Conservation (phyloP, 2,329 filamentous ascomycete genomes). For the Fusarium vanettenii region DNA sequence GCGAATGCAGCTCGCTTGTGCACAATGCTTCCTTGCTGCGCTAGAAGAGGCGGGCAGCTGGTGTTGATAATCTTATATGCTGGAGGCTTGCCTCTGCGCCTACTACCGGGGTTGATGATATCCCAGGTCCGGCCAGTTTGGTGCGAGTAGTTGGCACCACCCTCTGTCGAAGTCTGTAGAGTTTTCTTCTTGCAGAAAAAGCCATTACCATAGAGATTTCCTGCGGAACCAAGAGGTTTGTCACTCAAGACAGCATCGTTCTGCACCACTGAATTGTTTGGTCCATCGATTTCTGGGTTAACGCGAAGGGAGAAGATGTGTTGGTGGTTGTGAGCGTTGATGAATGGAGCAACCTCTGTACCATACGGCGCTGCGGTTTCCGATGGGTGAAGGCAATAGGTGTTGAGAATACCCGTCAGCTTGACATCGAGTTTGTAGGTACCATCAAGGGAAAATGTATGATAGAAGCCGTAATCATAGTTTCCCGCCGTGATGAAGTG, state of each 20-base stretch:
- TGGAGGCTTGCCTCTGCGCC: constrained; percentile 88
- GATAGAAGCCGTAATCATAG: constrained; percentile 67
- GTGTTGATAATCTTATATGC: constrained; percentile 91
- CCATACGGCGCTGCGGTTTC: constrained; percentile 64
- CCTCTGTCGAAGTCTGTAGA: constrained; percentile 75
- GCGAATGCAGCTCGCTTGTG: constrained; percentile 92
- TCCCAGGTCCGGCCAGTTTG: constrained; percentile 88
- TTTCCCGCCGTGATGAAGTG: constrained; percentile 75
- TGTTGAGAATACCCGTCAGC: constrained; percentile 61
- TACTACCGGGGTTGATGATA: constrained; percentile 83
- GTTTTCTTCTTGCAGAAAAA: constrained; percentile 89
- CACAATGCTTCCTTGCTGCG: constrained; percentile 85
- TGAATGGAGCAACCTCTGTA: constrained; percentile 72
- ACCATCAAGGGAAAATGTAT: constrained; percentile 64
- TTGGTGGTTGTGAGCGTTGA: constrained; percentile 76
- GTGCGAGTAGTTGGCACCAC: constrained; percentile 83
- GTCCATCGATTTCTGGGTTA: constrained; percentile 73
- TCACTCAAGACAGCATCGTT: constrained; percentile 79
- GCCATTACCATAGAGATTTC: constrained; percentile 91
- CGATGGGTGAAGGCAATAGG: constrained; percentile 53
- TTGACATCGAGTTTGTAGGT: constrained; percentile 72
- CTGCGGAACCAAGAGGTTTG: constrained; percentile 79
- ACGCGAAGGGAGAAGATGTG: constrained; percentile 76
- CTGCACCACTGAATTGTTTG: constrained; percentile 74
- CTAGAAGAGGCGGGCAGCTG: constrained; percentile 81